Conservation (phyloP, 2,329 filamentous ascomycete species). For the Colletotrichum destructivum region DNA sequence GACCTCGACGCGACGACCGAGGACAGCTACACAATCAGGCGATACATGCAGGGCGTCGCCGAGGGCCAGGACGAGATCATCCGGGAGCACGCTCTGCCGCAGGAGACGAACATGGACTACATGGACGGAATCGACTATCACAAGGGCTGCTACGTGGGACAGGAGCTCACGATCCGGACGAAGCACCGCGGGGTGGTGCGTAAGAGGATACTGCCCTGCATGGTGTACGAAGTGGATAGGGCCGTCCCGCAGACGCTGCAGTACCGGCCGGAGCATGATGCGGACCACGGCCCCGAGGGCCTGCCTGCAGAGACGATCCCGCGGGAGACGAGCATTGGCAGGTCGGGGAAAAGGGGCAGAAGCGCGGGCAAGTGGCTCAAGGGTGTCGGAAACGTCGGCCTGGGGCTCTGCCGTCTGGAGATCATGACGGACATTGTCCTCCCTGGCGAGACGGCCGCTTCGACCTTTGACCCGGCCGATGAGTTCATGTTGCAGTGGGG, state of each 20-base stretch:
- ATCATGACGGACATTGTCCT: conserved; percentile 88
- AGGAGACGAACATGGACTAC: conserved; percentile 91
- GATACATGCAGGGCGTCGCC: conserved; percentile 85
- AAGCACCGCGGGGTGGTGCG: conserved; percentile 94
- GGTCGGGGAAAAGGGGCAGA: conserved; percentile 72
- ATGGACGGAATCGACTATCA: conserved; percentile 90
- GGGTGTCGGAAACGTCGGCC: conserved; percentile 86
- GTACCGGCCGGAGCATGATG: conserved; percentile 59
- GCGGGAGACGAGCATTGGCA: conserved; percentile 64
- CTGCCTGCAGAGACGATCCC: conserved; percentile 57
- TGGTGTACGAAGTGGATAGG: conserved; percentile 73
- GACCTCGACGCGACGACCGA: conserved; percentile 65
- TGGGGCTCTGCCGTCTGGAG: conserved; percentile 89
- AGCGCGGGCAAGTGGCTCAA: conserved; percentile 85
- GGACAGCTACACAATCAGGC: conserved; percentile 79
- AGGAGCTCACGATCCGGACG: conserved; percentile 96
- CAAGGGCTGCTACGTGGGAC: conserved; percentile 97
- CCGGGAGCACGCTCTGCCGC: conserved; percentile 80
- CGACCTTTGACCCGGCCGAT: conserved; percentile 70
- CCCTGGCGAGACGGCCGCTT: conserved; percentile 76
- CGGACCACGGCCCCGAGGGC: conserved; percentile 46
- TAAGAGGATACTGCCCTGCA: conserved; percentile 88
- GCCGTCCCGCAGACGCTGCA: conserved; percentile 57
- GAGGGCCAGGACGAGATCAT: conserved; percentile 88
- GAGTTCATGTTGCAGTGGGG: conserved; percentile 43